Percentiles rank a stretch among this genome's conserved stretches.
These are phyloP conservation scores for Colletotrichum echinochloae DNA, from an alignment of 2,329 filamentous ascomycete species.

Conservation along the genomic window DNA sequence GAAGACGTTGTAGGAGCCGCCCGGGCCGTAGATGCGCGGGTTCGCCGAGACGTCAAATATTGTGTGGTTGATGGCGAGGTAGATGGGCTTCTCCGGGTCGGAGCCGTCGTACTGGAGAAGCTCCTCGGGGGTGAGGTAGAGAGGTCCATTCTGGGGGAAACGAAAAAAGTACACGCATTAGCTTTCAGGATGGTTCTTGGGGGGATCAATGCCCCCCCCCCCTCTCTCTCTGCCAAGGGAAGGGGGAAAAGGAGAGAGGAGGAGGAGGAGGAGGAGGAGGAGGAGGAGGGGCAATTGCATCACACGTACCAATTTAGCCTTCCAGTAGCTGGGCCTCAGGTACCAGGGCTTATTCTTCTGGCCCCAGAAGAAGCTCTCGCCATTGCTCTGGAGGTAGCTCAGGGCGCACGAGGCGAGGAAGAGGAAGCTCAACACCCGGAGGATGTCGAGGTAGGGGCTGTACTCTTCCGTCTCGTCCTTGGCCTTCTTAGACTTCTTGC, in stretches of 20 bases:
- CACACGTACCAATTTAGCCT: slow-evolving; percentile 69
- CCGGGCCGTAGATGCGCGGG: slow-evolving; percentile 80
- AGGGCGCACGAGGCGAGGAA: slow-evolving; percentile 74
- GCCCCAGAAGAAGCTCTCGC: slow-evolving; percentile 77
- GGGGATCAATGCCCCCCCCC: neutral
- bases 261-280: too few species aligned
- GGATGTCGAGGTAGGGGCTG: slow-evolving; percentile 70
- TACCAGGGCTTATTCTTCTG: slow-evolving; percentile 72
- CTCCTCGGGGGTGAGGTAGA: slow-evolving; percentile 79
- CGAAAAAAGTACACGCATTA: slow-evolving; percentile 3
- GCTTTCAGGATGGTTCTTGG: neutral
- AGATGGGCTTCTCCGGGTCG: slow-evolving; percentile 81
- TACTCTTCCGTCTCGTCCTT: slow-evolving; percentile 70
- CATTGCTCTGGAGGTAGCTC: slow-evolving; percentile 81
- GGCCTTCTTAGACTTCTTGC: slow-evolving; percentile 45
- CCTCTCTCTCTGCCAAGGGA: neutral
- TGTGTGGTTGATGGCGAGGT: slow-evolving; percentile 88
- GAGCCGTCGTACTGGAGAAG: slow-evolving; percentile 82
- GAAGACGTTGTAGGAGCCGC: slow-evolving; percentile 89
- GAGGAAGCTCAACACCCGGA: slow-evolving; percentile 77
- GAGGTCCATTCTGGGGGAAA: slow-evolving; percentile 66
- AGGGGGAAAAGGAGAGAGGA: too few species aligned
- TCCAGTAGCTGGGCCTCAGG: slow-evolving; percentile 68
- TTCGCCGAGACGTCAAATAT: slow-evolving; percentile 86
- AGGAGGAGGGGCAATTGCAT: neutral